Evolutionary conservation across 495 filamentous ascomycete genomes (phyloP), one percentile per base, ranked within the genome.

Genomic region (Aeminium ludgeri): DNA sequence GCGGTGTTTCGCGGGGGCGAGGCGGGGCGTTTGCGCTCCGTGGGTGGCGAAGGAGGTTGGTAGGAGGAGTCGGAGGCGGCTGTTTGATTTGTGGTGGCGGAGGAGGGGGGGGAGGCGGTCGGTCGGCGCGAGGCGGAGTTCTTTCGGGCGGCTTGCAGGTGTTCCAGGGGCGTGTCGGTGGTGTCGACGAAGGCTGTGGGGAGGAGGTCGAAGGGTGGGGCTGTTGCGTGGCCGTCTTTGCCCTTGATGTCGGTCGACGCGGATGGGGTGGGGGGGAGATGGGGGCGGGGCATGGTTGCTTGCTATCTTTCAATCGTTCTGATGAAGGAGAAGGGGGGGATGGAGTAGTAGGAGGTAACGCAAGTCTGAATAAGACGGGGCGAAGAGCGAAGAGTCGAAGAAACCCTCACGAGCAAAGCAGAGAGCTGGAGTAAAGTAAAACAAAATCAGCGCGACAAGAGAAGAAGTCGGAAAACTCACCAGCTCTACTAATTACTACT

Each of bases 211-310:
- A 95, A 93, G 10, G 71, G 64, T 16, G 64, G 57, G 49, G 82
- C 77, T 38, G 70, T 51, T 29, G 54, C 58, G 27, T 68, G 62
- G 45, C 76, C 70, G 47, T 86, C 78, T 58, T 89, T 80, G 48
- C 78, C 75, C 25, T 70, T 68, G 51, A 94, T 76, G 53, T 91
- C 85, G 30, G 77, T 77, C 10, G 84, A 91, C 38, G 84, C 81
- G 38, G 75, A 76, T 19, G 87, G 87, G 5, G 86, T 93, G 31
- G 83, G 86, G 30, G 80, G 85, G 1, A 44, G 34, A 16, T 33
- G 36, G 2, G 50, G 50, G 15, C 46, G 38, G n/a, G 50, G 50
- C 50, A 53, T 53, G 25, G n/a, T 13, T 34, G 30, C 5, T 27
- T 4, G 16, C 28, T 10, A 5, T 20, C 5, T 11, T 4, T 8